These are phyloP conservation scores for Bremia lactucae DNA, from an alignment of 352 stramenopile genomes.

Conservation along the genomic window DNA sequence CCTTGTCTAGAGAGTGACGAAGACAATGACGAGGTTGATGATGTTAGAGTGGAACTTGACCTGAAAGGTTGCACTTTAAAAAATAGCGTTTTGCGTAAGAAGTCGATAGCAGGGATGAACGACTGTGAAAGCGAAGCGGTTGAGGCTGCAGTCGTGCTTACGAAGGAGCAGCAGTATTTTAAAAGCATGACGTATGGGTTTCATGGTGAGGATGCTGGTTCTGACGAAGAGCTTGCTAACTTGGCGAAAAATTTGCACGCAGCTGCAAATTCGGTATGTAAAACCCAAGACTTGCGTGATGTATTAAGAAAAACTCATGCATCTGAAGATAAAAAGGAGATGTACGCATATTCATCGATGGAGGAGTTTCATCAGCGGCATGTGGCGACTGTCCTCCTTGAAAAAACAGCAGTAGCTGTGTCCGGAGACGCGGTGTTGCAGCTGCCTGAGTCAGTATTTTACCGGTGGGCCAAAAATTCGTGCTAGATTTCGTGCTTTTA, in stretches of 20 bases:
- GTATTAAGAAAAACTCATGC: slow-evolving; percentile 18
- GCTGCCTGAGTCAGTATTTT: slow-evolving; percentile 55
- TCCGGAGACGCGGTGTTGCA: slow-evolving; percentile 64
- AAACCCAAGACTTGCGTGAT: slow-evolving; percentile 50
- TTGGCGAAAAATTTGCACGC: slow-evolving; percentile 60
- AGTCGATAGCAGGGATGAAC: neutral
- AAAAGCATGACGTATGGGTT: slow-evolving; percentile 40
- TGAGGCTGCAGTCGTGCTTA: slow-evolving; percentile 8
- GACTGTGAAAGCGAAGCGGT: slow-evolving; percentile 1
- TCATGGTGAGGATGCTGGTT: slow-evolving; percentile 18
- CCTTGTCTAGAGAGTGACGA: too few species aligned
- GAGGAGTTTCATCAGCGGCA: slow-evolving; percentile 50
- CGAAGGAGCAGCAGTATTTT: slow-evolving; percentile 33
- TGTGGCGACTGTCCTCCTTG: slow-evolving; percentile 51
- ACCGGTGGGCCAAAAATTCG: slow-evolving; percentile 66
- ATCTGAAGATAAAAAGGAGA: slow-evolving; percentile 13
- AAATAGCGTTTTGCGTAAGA: slow-evolving; percentile 23
- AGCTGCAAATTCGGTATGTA: slow-evolving; percentile 35
- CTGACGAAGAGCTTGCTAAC: slow-evolving; percentile 40
- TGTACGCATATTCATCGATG: slow-evolving; percentile 58
- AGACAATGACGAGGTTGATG: too few species aligned
- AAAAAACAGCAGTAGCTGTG: slow-evolving; percentile 56
- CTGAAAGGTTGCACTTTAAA: too few species aligned
- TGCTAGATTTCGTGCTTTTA: too few species aligned
- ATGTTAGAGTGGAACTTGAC: too few species aligned